A percentile compares a stretch with the other conserved stretches of the same genome.
Evolutionary conservation across 164 flowering plant species (phyloP).

Genomic region (Vitis riparia): DNA sequence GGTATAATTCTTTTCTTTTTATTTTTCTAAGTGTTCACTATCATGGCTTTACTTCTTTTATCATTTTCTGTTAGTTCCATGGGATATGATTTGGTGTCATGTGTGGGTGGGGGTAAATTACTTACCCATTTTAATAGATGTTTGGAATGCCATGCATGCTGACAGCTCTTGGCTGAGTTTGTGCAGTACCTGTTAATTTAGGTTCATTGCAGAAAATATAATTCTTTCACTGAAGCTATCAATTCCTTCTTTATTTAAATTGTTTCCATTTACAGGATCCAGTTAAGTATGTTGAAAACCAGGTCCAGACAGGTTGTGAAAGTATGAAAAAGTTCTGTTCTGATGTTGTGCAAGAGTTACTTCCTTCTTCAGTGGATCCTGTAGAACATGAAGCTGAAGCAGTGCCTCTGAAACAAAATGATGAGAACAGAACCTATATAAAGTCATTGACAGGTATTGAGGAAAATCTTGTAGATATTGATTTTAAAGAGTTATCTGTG

Average conservation of each 20-base stretch:
- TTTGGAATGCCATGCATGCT: neutral
- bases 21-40: neutral
- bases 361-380: constrained; percentile 23
- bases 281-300: constrained; percentile 39
- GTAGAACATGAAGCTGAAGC: constrained; percentile 19
- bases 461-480: constrained; percentile 4
- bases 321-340: constrained; percentile 33
- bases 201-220: neutral
- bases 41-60: neutral
- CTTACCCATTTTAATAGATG: neutral
- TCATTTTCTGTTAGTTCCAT: neutral
- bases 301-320: constrained; percentile 30
- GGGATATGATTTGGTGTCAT: neutral
- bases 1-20: constrained; percentile 16
- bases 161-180: neutral
- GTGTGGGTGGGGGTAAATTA: neutral
- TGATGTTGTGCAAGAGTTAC: constrained; percentile 34
- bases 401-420: constrained; percentile 7
- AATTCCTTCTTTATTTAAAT: neutral
- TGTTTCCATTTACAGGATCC: constrained; percentile 29
- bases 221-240: neutral
- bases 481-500: neutral
- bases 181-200: neutral
- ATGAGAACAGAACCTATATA: neutral
- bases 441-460: constrained; percentile 9